Base-by-base conservation (phyloP, 352 stramenopile species). In the Saprolegnia diclina region DNA sequence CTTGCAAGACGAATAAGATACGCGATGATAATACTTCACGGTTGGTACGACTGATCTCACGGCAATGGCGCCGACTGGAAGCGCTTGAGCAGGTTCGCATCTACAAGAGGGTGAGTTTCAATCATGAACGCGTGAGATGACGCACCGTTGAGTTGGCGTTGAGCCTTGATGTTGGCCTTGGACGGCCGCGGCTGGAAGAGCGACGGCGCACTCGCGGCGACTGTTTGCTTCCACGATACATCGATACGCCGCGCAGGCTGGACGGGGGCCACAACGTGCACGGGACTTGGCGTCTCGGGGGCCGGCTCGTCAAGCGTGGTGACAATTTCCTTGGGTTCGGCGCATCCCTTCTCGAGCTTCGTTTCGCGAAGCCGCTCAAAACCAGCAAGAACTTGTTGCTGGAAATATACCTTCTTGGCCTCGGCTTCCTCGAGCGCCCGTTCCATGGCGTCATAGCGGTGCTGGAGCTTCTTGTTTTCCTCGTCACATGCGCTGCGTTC, bases 51-150 rank as follows among this genome's bases (percentile, higher is more conserved):
- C 35, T 4, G 35, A 59, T 54, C n/a, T 54, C 24, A 54, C 24
- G 52, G 52, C 35, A 59, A 24, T 26, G 11, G 24, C 11, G 11
- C 3, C 11, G 52, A 59, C 52, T 59, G 13, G 35, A 59, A 59
- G 24, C 52, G 52, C 35, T 59, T 59, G 11, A 59, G 35, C 52
- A 59, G 19, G 35, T 59, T 59, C 1, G 52, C 52, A 59, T 59
- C 52, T 59, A 59, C 13, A 59, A 59, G 11, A 48, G 4, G 3
- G 42, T n/a, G 10, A 48, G 18, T 10, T 11, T n/a, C 18, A 10
- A 48, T n/a, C 42, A n/a, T n/a, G n/a, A n/a, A n/a, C n/a, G n/a
- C n/a, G n/a, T n/a, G 21, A 52, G 18, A 52, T 21, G 18, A 21
- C 9, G n/a, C 13, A 59, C 52, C 52, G 35, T 59, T 59, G 35